Percentiles rank a stretch among this genome's conserved stretches.
Evolutionary conservation across 2,329 filamentous ascomycete genomes (phyloP).

Genomic region (Venturia effusa): DNA sequence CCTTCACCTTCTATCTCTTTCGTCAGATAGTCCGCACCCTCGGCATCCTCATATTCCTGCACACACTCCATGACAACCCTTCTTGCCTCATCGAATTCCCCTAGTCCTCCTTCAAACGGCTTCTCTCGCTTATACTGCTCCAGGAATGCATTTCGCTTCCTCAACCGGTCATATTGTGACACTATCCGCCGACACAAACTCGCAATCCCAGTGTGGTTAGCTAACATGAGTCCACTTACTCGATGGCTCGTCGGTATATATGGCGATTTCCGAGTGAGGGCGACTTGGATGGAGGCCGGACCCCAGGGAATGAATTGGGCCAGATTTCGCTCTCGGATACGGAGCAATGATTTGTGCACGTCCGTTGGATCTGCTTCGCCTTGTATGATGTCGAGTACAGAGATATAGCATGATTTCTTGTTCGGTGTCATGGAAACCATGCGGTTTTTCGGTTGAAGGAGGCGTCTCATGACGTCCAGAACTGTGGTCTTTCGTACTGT

Average conservation of each 20-base stretch:
- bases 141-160: slow-evolving; percentile 93
- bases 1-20: slow-evolving; percentile 40
- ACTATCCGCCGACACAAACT: slow-evolving; percentile 95
- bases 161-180: slow-evolving; percentile 81
- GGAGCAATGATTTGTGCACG: slow-evolving; percentile 89
- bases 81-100: slow-evolving; percentile 90
- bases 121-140: slow-evolving; percentile 94
- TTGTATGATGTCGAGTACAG: slow-evolving; percentile 97
- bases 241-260: slow-evolving; percentile 91
- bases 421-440: slow-evolving; percentile 95
- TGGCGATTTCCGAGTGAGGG: slow-evolving; percentile 89
- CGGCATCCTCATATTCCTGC: slow-evolving; percentile 89
- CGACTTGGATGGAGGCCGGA: slow-evolving; percentile 93
- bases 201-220: slow-evolving; percentile 94
- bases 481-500: slow-evolving; percentile 97
- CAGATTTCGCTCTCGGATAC: slow-evolving; percentile 85
- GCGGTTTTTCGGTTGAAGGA: slow-evolving; percentile 95
- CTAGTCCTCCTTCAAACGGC: slow-evolving; percentile 80
- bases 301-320: slow-evolving; percentile 99
- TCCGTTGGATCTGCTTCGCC: slow-evolving; percentile 97
- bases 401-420: slow-evolving; percentile 98
- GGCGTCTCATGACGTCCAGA: slow-evolving; percentile 88
- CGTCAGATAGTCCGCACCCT: slow-evolving; percentile 80
- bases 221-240: slow-evolving; percentile 92
- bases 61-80: slow-evolving; percentile 88